Base-by-base conservation (phyloP, 192 early-diverging fungal genomes). In the Coemansia sp. region DNA sequence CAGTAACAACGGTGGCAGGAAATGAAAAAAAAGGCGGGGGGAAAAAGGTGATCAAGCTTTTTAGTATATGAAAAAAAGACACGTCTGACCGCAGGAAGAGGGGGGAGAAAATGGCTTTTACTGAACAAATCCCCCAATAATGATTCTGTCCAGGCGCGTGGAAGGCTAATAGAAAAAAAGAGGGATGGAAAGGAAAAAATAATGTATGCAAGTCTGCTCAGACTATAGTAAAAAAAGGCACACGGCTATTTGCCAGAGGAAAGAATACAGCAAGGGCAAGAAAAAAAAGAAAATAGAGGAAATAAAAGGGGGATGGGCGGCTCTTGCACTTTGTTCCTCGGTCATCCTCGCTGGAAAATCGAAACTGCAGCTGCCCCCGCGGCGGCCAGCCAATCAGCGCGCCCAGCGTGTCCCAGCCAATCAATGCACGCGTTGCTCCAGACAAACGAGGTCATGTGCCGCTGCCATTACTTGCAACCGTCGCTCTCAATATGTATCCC, bases 281-380 rank as follows among this genome's bases (percentile, higher is more conserved):
- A 46, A 46, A 20, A 52, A 60, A 51, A 14, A 49, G 40, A 46
- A 28, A 20, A 11, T 43, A 21, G 30, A 32, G 26, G 17, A 11
- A 48, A 43, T 21, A 39, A 55, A 45, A 50, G 31, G 20, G 28
- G 48, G 35, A 15, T 20, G 12, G 15, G 36, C 12, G 39, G 3
- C 40, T 14, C 26, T 56, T 32, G 25, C 25, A 46, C 31, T 27
- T 25, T 39, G n/a, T 14, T 39, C 20, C 3, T 31, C 34, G 49
- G 17, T n/a, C 52, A 28, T 53, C 50, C 21, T 9, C 9, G 32
- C 10, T 29, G 40, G 19, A 60, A 60, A 60, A 60, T 60, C 58
- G 49, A 60, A 21, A 41, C 22, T 44, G 49, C 27, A 23, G 19
- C 52, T 40, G 19, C 7, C 22, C 8, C 0, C 4, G 12, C n/a